Evolutionary conservation across 2,329 filamentous ascomycete genomes (phyloP).

Genomic region (Paecilomyces variotii): DNA sequence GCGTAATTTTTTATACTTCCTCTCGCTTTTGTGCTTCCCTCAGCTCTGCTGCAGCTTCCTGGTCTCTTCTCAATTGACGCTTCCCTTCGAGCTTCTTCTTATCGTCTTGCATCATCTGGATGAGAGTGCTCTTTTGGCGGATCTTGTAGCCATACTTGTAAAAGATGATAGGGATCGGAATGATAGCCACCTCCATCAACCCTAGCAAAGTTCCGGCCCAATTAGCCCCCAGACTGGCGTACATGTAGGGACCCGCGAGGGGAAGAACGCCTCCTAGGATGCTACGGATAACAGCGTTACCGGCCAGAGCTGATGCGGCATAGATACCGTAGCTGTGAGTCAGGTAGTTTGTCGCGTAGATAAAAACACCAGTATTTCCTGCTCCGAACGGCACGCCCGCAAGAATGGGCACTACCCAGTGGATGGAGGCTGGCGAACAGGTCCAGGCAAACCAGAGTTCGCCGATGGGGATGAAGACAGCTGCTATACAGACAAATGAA

Average conservation of each 20-base stretch:
- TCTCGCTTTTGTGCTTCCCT: slow-evolving; percentile 8
- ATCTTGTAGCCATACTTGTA: slow-evolving; percentile 56
- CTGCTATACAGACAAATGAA: slow-evolving; percentile 68
- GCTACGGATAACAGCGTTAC: slow-evolving; percentile 67
- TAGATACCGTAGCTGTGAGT: slow-evolving; percentile 74
- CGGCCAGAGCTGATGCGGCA: slow-evolving; percentile 70
- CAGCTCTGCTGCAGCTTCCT: slow-evolving; percentile 10
- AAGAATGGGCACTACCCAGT: slow-evolving; percentile 72
- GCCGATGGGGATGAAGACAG: slow-evolving; percentile 65
- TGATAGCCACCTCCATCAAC: slow-evolving; percentile 61
- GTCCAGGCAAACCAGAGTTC: slow-evolving; percentile 88
- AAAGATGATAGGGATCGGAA: slow-evolving; percentile 75
- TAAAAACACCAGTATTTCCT: slow-evolving; percentile 71
- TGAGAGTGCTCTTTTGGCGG: slow-evolving; percentile 47
- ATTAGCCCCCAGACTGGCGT: slow-evolving; percentile 58
- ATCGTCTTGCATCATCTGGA: slow-evolving; percentile 50
- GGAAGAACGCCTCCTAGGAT: slow-evolving; percentile 71
- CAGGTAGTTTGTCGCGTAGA: slow-evolving; percentile 74
- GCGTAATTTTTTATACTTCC: slow-evolving; percentile 1
- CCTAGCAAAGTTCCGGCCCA: slow-evolving; percentile 74
- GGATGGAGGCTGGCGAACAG: slow-evolving; percentile 65
- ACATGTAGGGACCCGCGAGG: slow-evolving; percentile 66
- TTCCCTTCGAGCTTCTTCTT: slow-evolving; percentile 40
- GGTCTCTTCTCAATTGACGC: slow-evolving; percentile 5
- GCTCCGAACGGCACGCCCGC: slow-evolving; percentile 72